Evolutionary conservation across 768 basidiomycete species (phyloP).

Genomic region (Lanmaoa pseudosensibilis): DNA sequence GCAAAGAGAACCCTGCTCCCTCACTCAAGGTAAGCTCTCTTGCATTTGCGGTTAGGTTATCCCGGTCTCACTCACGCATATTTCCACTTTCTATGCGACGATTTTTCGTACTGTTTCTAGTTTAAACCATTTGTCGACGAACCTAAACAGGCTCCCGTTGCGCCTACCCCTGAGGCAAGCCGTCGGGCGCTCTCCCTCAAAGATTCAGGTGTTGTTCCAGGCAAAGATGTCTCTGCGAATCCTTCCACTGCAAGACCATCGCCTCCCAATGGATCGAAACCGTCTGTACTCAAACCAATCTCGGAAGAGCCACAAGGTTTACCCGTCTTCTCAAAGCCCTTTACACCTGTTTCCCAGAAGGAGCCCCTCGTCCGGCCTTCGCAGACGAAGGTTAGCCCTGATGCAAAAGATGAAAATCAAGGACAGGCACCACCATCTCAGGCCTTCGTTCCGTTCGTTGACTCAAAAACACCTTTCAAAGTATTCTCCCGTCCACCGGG

Average conservation of each 20-base stretch:
- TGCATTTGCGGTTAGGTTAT: neutral
- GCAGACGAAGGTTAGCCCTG: conserved; percentile 19
- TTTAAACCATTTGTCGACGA: conserved; percentile 70
- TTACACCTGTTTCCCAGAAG: conserved; percentile 54
- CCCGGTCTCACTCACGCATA: conserved; percentile 9
- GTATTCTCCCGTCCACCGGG: conserved; percentile 71
- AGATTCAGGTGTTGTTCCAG: conserved; percentile 31
- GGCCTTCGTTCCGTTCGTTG: conserved; percentile 44
- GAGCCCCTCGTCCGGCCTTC: conserved; percentile 33
- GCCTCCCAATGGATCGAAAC: conserved; percentile 21
- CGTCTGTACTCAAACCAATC: conserved; percentile 33
- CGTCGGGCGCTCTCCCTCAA: conserved; percentile 54
- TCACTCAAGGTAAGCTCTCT: conserved; percentile 15
- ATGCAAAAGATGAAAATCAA: conserved; percentile 19
- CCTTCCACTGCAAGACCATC: conserved; percentile 26
- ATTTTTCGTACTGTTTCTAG: conserved; percentile 34
- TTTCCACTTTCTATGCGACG: neutral
- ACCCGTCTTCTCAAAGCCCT: conserved; percentile 60
- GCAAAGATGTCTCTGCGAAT: conserved; percentile 22
- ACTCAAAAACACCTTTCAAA: conserved; percentile 45
- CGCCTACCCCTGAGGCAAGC: conserved; percentile 30
- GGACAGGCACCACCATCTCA: conserved; percentile 23
- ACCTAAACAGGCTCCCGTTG: conserved; percentile 41
- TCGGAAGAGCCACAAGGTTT: conserved; percentile 38
- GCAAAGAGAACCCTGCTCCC: conserved; percentile 44